A percentile compares a stretch with the other conserved stretches of the same genome.
phyloP scores from a whole-genome alignment of 306 rosid genomes.

The Castanea sativa region DNA sequence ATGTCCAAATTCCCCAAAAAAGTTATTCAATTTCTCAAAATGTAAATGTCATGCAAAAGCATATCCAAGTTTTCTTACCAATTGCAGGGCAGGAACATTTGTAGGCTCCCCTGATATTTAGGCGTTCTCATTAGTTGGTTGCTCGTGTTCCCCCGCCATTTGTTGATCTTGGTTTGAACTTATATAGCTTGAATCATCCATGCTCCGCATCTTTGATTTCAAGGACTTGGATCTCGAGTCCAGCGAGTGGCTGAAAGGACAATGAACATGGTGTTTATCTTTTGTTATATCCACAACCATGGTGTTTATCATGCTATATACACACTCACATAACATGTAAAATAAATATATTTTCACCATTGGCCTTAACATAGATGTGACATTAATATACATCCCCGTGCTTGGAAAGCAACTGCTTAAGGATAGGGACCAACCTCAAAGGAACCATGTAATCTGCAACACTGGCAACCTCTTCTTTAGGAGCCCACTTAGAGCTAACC shows the following conservation, averaged over 20 bases:
- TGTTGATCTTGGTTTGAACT: constrained; percentile 35
- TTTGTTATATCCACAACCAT: not conserved
- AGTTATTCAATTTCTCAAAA: not conserved
- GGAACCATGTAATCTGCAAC: not conserved
- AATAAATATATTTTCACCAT: no score
- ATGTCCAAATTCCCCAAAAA: no score
- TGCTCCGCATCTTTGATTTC: constrained; percentile 26
- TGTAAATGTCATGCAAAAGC: constrained; percentile 7
- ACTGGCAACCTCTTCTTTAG: not conserved
- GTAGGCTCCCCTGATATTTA: constrained; percentile 35
- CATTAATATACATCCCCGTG: not conserved
- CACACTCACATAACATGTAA: no score
- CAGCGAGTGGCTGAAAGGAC: constrained; percentile 55
- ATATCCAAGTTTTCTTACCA: constrained; percentile 46
- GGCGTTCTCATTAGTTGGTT: constrained; percentile 26
- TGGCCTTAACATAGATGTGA: no score
- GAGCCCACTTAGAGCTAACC: no score
- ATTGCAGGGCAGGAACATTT: constrained; percentile 30
- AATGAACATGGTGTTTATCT: constrained; percentile 11
- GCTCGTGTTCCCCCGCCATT: constrained; percentile 19
- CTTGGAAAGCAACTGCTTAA: not conserved
- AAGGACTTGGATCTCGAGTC: constrained; percentile 44
- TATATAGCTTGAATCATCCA: constrained; percentile 32
- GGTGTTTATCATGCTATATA: no score
- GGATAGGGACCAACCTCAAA: not conserved